Conservation (phyloP, 192 early-diverging fungal species). For the Mortierella antarctica region DNA sequence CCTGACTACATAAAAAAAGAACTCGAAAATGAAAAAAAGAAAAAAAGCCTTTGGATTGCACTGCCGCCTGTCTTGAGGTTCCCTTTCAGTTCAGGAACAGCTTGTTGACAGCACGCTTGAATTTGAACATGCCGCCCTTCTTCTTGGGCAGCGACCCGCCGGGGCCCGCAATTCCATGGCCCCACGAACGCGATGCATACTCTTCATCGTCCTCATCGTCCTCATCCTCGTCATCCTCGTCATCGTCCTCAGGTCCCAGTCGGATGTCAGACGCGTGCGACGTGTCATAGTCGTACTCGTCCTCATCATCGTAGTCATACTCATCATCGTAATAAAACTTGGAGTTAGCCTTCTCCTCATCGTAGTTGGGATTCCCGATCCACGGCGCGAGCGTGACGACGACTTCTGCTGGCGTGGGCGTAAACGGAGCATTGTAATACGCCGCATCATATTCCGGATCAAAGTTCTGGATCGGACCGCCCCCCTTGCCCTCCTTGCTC, state of each 20-base stretch:
- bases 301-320: constrained; percentile 24
- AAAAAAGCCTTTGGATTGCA: not conserved
- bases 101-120: constrained; percentile 45
- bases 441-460: constrained; percentile 47
- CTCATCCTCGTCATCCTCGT: constrained; percentile 35
- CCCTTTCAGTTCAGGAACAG: constrained; percentile 32
- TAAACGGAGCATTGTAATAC: constrained; percentile 41
- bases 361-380: constrained; percentile 51
- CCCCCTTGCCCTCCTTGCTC: constrained; percentile 4
- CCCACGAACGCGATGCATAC: constrained; percentile 28
- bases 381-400: constrained; percentile 43
- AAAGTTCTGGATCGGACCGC: constrained; percentile 24
- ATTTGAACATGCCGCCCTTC: constrained; percentile 53
- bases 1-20: not conserved
- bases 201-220: constrained; percentile 43
- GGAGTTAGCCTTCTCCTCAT: constrained; percentile 45
- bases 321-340: constrained; percentile 52
- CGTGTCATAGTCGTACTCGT: constrained; percentile 39
- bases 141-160: constrained; percentile 39
- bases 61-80: no score
- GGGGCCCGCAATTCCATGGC: constrained; percentile 40
- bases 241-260: constrained; percentile 38
- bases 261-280: constrained; percentile 44
- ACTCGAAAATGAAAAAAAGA: constrained; percentile 10
- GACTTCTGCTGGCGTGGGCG: constrained; percentile 42